A percentile compares a stretch with the other conserved stretches of the same genome.
Evolutionary conservation across 164 flowering plant genomes (phyloP).

Genomic region (Protea cynaroides): DNA sequence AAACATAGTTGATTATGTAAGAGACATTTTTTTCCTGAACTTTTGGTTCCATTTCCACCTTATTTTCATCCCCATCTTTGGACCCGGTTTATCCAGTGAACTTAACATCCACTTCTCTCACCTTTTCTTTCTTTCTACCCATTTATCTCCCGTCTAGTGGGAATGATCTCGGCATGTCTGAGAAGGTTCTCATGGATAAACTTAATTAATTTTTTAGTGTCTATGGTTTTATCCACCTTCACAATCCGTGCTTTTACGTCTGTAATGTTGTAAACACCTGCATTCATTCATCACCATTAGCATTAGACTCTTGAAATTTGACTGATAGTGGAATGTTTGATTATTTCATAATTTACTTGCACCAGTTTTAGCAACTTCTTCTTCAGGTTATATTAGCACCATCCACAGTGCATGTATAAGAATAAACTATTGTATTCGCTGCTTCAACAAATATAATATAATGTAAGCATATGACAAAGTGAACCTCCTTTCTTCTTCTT

Average conservation of each 20-base stretch:
- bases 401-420: conserved; percentile 49
- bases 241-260: conserved; percentile 55
- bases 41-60: conserved; percentile 26
- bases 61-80: conserved; percentile 18
- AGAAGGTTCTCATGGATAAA: conserved; percentile 43
- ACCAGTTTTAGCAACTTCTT: conserved; percentile 47
- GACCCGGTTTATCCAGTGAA: conserved; percentile 5
- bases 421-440: too few species aligned
- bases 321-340: neutral
- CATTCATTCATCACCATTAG: neutral
- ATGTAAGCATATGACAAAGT: too few species aligned
- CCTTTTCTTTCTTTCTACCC: conserved; percentile 16
- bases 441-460: too few species aligned
- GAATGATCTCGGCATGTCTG: conserved; percentile 56
- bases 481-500: too few species aligned
- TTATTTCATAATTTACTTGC: conserved; percentile 3
- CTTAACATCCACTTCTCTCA: conserved; percentile 7
- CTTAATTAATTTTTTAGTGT: conserved; percentile 34
- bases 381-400: conserved; percentile 49
- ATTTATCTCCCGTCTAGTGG: conserved; percentile 22
- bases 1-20: conserved; percentile 55
- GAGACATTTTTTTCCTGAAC: conserved; percentile 29
- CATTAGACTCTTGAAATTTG: neutral
- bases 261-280: conserved; percentile 52
- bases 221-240: conserved; percentile 50